Percentiles rank a stretch among this genome's conserved stretches.
phyloP scores from a whole-genome alignment of 495 filamentous ascomycete species.

The Talaromyces trachyspermus region DNA sequence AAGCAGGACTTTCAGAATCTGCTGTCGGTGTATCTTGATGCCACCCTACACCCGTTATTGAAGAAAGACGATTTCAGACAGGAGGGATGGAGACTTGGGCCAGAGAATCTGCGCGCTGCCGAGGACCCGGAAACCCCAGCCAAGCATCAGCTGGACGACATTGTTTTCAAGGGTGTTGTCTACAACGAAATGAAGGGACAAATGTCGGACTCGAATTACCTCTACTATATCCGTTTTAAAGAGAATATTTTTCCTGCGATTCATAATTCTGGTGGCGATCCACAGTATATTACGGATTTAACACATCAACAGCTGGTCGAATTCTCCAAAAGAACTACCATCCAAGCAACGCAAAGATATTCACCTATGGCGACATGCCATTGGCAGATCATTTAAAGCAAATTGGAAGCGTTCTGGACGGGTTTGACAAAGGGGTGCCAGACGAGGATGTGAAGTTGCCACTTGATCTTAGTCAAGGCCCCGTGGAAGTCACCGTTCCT shows the following conservation, averaged over 20 bases:
- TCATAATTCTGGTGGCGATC: constrained; percentile 94
- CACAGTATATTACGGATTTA: constrained; percentile 89
- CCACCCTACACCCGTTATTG: constrained; percentile 80
- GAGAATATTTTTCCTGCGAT: constrained; percentile 90
- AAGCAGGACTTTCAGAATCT: constrained; percentile 90
- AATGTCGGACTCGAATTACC: constrained; percentile 93
- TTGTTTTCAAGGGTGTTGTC: constrained; percentile 97
- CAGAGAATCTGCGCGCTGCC: constrained; percentile 67
- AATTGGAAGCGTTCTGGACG: constrained; percentile 61
- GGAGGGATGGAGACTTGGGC: constrained; percentile 93
- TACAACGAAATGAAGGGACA: constrained; percentile 99
- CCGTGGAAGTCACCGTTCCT: constrained; percentile 58
- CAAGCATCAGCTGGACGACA: constrained; percentile 31
- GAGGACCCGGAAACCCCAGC: constrained; percentile 32
- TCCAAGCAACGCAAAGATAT: constrained; percentile 89
- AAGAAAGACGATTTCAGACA: constrained; percentile 89
- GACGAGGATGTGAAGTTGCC: constrained; percentile 71
- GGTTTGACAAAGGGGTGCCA: constrained; percentile 59
- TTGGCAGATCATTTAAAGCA: constrained; percentile 70
- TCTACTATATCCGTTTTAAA: constrained; percentile 90
- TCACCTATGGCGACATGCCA: constrained; percentile 94
- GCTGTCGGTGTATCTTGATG: constrained; percentile 93
- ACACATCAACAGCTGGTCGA: constrained; percentile 77
- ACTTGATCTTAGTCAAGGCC: constrained; percentile 60
- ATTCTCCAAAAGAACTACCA: constrained; percentile 93